Percentiles rank a stretch among this genome's conserved stretches.
phyloP scores from a whole-genome alignment of 805 yeast genomes.

The Lipomyces spencermartinsiae region DNA sequence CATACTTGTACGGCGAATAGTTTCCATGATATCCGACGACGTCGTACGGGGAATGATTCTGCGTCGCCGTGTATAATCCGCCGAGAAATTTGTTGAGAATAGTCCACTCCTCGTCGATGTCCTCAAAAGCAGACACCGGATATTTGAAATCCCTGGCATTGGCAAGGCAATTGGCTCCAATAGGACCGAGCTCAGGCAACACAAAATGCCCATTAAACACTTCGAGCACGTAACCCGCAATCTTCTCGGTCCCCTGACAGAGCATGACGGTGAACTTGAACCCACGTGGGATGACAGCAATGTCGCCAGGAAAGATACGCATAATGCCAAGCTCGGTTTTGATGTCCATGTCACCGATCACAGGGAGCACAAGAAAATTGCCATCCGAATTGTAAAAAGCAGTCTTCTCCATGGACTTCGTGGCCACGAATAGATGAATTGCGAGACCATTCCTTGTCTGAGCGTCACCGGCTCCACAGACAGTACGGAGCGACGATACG shows the following conservation, averaged over 20 bases:
- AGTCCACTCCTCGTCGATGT: constrained; percentile 36
- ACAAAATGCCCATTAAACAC: constrained; percentile 40
- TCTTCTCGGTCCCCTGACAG: constrained; percentile 11
- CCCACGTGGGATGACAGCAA: constrained; percentile 40
- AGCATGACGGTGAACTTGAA: constrained; percentile 33
- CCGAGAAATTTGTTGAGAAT: constrained; percentile 34
- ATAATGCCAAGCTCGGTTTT: constrained; percentile 40
- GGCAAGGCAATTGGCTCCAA: constrained; percentile 43
- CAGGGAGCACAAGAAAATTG: constrained; percentile 40
- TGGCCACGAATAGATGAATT: constrained; percentile 36
- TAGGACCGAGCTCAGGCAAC: constrained; percentile 43
- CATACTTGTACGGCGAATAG: constrained; percentile 44
- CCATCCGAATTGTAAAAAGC: constrained; percentile 39
- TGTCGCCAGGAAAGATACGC: constrained; percentile 37
- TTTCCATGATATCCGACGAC: constrained; percentile 45
- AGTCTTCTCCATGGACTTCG: constrained; percentile 36
- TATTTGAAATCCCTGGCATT: constrained; percentile 42
- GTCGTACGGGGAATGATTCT: constrained; percentile 42
- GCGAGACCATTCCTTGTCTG: constrained; percentile 38
- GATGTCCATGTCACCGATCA: constrained; percentile 37
- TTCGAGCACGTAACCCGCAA: constrained; percentile 41
- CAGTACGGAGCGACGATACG: constrained; percentile 33
- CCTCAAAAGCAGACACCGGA: constrained; percentile 41
- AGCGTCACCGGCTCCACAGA: constrained; percentile 40
- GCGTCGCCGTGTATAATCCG: constrained; percentile 28